phyloP scores from a whole-genome alignment of 345 rosid genomes.

The Mangifera indica region DNA sequence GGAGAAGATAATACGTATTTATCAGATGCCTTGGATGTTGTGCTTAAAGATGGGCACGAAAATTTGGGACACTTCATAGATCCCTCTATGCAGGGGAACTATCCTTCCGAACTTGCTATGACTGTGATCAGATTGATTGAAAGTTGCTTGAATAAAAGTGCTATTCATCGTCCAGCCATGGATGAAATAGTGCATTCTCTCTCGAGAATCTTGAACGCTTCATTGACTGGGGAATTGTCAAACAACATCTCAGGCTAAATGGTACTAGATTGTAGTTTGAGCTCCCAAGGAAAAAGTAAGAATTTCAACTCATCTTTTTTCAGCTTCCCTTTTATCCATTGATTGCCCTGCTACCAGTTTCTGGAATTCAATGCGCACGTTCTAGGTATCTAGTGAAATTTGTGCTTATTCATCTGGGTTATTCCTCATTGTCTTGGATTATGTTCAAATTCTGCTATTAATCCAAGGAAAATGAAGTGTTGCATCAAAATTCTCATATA shows the following conservation, averaged over 20 bases:
- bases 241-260: constrained; percentile 9
- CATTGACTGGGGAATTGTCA: constrained; percentile 39
- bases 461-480: no score
- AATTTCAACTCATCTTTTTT: no score
- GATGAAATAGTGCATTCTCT: constrained; percentile 54
- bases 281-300: neutral
- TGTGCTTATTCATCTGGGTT: neutral
- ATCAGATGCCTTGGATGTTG: constrained; percentile 23
- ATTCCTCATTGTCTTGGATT: neutral
- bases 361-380: no score
- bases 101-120: constrained; percentile 42
- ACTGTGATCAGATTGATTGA: constrained; percentile 41
- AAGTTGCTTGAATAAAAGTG: constrained; percentile 59
- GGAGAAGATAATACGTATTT: constrained; percentile 32
- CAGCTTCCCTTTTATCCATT: neutral
- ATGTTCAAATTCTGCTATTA: neutral
- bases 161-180: constrained; percentile 63
- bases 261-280: constrained; percentile 14
- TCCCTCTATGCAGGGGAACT: constrained; percentile 39
- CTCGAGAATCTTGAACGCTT: constrained; percentile 44
- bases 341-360: no score
- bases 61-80: constrained; percentile 36
- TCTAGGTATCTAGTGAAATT: neutral
- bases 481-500: no score
- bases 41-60: constrained; percentile 31